Percentiles rank a stretch among this genome's conserved stretches.
These are phyloP conservation scores for Grosmannia clavigera DNA, from an alignment of 2,329 filamentous ascomycete genomes.

Conservation along the genomic window DNA sequence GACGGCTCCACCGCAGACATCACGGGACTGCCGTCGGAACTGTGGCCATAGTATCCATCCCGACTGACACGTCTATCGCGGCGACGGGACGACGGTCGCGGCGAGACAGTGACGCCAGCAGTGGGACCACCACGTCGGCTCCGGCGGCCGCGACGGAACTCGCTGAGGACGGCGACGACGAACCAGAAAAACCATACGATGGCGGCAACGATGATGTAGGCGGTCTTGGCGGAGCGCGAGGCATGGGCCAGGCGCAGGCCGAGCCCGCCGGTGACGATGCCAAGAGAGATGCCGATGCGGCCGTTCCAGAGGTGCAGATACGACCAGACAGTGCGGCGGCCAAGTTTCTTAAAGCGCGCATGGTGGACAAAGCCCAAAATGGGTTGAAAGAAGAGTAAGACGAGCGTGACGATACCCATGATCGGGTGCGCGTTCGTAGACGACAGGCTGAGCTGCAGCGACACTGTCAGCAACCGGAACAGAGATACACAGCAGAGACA, in stretches of 20 bases:
- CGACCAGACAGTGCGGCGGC: constrained; percentile 27
- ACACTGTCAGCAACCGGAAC: not conserved
- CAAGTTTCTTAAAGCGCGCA: constrained; percentile 22
- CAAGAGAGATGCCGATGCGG: constrained; percentile 24
- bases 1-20: too few relatives aligned
- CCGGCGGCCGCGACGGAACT: constrained; percentile 14
- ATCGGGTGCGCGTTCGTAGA: constrained; percentile 30
- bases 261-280: constrained; percentile 32
- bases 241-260: constrained; percentile 26
- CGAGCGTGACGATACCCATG: constrained; percentile 31
- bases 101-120: too few relatives aligned
- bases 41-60: too few relatives aligned
- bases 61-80: too few relatives aligned
- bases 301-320: constrained; percentile 31
- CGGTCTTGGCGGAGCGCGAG: constrained; percentile 16
- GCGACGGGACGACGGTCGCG: too few relatives aligned
- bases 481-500: not conserved
- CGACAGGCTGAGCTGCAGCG: constrained; percentile 18
- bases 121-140: too few relatives aligned
- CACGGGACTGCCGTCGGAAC: too few relatives aligned
- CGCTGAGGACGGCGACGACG: constrained; percentile 18
- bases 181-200: constrained; percentile 27
- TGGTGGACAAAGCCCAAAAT: constrained; percentile 31
- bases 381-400: constrained; percentile 27
- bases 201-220: constrained; percentile 26